phyloP scores from a whole-genome alignment of 495 filamentous ascomycete genomes.

The Tetracladium marchalianum region DNA sequence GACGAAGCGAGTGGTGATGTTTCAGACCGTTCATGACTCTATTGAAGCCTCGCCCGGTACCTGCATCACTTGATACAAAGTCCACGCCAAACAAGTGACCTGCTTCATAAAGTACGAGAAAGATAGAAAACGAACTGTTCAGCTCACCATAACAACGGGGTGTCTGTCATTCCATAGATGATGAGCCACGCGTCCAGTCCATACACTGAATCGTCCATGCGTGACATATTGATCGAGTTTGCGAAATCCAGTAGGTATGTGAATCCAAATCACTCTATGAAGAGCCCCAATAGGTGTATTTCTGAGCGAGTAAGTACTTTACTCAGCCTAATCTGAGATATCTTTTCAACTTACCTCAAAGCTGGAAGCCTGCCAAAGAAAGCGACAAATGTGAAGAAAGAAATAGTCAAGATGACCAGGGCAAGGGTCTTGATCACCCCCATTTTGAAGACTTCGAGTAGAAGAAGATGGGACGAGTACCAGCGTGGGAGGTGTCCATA shows the following conservation, averaged over 20 bases:
- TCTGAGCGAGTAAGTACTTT: slow-evolving; percentile 35
- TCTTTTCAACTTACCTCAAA: slow-evolving; percentile 51
- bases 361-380: slow-evolving; percentile 86
- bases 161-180: slow-evolving; percentile 82
- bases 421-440: slow-evolving; percentile 54
- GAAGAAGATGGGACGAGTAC: no score
- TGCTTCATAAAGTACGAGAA: slow-evolving; percentile 13
- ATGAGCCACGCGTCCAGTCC: slow-evolving; percentile 43
- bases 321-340: not conserved
- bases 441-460: slow-evolving; percentile 42
- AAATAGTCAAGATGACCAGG: slow-evolving; percentile 58
- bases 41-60: not conserved
- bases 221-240: slow-evolving; percentile 55
- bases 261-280: slow-evolving; percentile 48
- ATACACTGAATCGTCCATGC: slow-evolving; percentile 50
- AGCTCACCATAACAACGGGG: slow-evolving; percentile 41
- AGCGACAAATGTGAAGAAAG: slow-evolving; percentile 71
- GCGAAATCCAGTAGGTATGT: slow-evolving; percentile 29
- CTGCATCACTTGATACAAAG: not conserved
- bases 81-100: not conserved
- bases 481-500: no score
- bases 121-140: not conserved
- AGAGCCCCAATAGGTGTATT: slow-evolving; percentile 82
- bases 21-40: not conserved
- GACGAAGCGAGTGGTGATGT: not conserved